These are phyloP conservation scores for Tylopilus sp. DNA, from an alignment of 768 basidiomycete species.

Conservation along the genomic window DNA sequence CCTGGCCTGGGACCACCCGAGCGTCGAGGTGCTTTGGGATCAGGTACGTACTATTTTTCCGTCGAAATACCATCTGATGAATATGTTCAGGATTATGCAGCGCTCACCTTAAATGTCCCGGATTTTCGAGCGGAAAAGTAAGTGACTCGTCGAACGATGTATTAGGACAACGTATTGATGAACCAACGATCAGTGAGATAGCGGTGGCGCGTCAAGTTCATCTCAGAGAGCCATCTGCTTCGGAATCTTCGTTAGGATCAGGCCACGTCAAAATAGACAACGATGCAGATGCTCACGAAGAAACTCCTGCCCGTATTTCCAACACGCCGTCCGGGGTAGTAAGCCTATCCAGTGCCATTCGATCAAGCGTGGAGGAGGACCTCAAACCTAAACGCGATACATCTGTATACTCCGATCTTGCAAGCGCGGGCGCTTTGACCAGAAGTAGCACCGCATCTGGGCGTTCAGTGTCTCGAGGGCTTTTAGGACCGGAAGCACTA, in stretches of 20 bases:
- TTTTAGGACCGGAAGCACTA: slow-evolving; percentile 30
- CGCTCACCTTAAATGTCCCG: slow-evolving; percentile 18
- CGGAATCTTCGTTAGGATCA: neutral
- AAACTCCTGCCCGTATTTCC: slow-evolving; percentile 5
- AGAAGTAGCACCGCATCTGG: slow-evolving; percentile 8
- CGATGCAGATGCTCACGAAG: slow-evolving; percentile 2
- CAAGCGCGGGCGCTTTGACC: neutral
- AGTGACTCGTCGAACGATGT: neutral
- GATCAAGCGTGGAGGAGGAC: slow-evolving; percentile 19
- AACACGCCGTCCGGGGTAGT: slow-evolving; percentile 9
- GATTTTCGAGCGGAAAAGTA: slow-evolving; percentile 10
- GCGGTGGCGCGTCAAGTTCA: slow-evolving; percentile 1
- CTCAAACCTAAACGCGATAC: slow-evolving; percentile 19
- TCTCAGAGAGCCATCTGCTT: slow-evolving; percentile 3
- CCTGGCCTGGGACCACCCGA: slow-evolving; percentile 46
- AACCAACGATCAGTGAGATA: neutral
- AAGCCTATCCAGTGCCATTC: slow-evolving; percentile 6
- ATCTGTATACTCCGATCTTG: neutral
- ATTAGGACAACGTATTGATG: neutral
- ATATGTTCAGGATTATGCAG: slow-evolving; percentile 11
- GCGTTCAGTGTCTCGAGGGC: slow-evolving; percentile 9
- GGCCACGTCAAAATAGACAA: neutral
- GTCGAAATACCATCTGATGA: neutral
- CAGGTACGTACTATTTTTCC: slow-evolving; percentile 15
- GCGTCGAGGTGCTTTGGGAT: slow-evolving; percentile 40